phyloP scores from a whole-genome alignment of 2,329 filamentous ascomycete genomes.

The Penicillium sp. region DNA sequence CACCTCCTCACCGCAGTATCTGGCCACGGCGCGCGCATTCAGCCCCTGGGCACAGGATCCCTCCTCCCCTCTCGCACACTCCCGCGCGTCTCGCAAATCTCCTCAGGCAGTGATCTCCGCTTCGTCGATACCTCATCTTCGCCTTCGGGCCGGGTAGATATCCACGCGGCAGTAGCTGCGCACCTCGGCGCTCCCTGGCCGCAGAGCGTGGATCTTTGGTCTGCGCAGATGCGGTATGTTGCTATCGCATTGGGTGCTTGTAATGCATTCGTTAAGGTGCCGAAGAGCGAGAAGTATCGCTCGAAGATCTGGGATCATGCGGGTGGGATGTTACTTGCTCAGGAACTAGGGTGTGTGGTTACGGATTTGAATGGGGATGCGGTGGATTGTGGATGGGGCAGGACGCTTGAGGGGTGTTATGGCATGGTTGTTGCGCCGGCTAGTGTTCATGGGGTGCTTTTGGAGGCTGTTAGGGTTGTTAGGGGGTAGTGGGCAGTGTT shows the following conservation, averaged over 20 bases:
- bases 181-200: slow-evolving; percentile 52
- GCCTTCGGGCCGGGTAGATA: slow-evolving; percentile 43
- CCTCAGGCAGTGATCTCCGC: slow-evolving; percentile 38
- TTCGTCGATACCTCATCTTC: slow-evolving; percentile 52
- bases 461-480: slow-evolving; percentile 34
- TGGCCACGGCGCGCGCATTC: slow-evolving; percentile 49
- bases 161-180: slow-evolving; percentile 44
- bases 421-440: slow-evolving; percentile 48
- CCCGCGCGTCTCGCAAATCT: slow-evolving; percentile 24
- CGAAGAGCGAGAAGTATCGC: slow-evolving; percentile 47
- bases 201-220: slow-evolving; percentile 54
- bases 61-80: slow-evolving; percentile 41
- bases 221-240: slow-evolving; percentile 59
- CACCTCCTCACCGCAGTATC: slow-evolving; percentile 56
- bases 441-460: slow-evolving; percentile 38
- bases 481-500: slow-evolving; percentile 16
- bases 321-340: slow-evolving; percentile 56
- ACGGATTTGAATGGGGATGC: slow-evolving; percentile 56
- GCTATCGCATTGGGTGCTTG: slow-evolving; percentile 53
- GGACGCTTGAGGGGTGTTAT: slow-evolving; percentile 43
- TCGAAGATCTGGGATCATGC: slow-evolving; percentile 62
- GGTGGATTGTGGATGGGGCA: slow-evolving; percentile 53
- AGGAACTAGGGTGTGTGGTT: slow-evolving; percentile 56
- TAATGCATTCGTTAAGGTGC: slow-evolving; percentile 55
- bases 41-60: slow-evolving; percentile 39